Evolutionary conservation across 2,329 filamentous ascomycete genomes (phyloP).

Genomic region (Penicillium sp.): DNA sequence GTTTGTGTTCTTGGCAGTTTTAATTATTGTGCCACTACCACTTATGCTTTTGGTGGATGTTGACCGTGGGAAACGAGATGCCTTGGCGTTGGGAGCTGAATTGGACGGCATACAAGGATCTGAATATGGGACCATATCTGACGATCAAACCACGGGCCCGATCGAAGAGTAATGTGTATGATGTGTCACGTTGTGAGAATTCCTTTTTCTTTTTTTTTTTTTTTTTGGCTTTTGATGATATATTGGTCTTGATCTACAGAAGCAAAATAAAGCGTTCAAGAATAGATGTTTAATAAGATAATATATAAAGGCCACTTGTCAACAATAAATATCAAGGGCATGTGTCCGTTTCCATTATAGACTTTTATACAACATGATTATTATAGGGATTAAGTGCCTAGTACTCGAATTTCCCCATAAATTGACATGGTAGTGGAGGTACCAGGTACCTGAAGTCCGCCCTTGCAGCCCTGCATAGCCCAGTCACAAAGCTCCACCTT

Average conservation of each 20-base stretch:
- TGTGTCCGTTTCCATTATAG: background rate
- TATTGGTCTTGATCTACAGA: background rate
- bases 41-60: conserved; percentile 84
- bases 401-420: background rate
- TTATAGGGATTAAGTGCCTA: background rate
- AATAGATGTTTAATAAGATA: no score
- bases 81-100: conserved; percentile 60
- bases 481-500: conserved; percentile 28
- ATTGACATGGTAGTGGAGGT: background rate
- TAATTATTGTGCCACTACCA: conserved; percentile 82
- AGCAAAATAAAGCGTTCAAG: background rate
- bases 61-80: conserved; percentile 70
- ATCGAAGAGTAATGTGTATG: background rate
- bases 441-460: conserved; percentile 3
- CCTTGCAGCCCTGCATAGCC: conserved; percentile 28
- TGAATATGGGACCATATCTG: conserved; percentile 28
- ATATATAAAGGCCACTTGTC: conserved; percentile 7
- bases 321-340: background rate
- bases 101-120: conserved; percentile 33
- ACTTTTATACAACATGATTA: no score
- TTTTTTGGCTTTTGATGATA: no score
- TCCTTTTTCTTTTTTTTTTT: background rate
- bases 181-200: background rate
- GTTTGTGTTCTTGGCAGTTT: conserved; percentile 83
- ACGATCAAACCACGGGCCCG: background rate